Conservation (phyloP, 2,329 filamentous ascomycete genomes). For the Penicillium sp. region DNA sequence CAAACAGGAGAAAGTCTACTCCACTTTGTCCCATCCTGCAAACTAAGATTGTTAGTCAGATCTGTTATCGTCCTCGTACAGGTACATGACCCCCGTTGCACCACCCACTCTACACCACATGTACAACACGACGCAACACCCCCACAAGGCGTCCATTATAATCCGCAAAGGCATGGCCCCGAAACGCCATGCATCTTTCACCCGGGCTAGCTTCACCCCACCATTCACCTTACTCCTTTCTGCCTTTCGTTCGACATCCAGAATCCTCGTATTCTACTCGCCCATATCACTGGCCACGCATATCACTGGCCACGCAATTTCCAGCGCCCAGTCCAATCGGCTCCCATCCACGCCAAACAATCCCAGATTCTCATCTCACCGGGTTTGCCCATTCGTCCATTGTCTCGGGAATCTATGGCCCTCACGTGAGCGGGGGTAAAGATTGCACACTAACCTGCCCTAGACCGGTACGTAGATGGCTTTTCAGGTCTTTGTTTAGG, state of each 20-base stretch:
- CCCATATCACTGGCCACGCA: constrained; percentile 1
- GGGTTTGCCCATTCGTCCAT: neutral
- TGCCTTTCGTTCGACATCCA: neutral
- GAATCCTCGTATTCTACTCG: neutral
- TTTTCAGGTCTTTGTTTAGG: neutral
- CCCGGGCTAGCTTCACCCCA: neutral
- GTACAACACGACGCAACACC: neutral
- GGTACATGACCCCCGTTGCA: neutral
- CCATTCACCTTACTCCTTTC: constrained; percentile 2
- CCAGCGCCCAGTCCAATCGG: constrained; percentile 6
- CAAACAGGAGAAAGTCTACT: no score
- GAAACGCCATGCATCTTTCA: constrained; percentile 2
- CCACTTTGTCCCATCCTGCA: neutral
- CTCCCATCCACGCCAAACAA: neutral
- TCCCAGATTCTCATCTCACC: neutral
- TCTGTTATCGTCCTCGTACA: constrained; percentile 3
- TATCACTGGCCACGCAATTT: constrained; percentile 1
- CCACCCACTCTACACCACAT: neutral
- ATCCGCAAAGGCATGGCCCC: neutral
- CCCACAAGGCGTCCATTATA: neutral
- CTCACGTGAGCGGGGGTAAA: neutral
- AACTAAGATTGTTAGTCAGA: neutral
- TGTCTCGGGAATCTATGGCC: neutral
- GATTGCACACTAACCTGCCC: neutral
- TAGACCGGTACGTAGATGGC: neutral